These are phyloP conservation scores for Fusarium staphyleae DNA, from an alignment of 2,329 filamentous ascomycete species.

Conservation along the genomic window DNA sequence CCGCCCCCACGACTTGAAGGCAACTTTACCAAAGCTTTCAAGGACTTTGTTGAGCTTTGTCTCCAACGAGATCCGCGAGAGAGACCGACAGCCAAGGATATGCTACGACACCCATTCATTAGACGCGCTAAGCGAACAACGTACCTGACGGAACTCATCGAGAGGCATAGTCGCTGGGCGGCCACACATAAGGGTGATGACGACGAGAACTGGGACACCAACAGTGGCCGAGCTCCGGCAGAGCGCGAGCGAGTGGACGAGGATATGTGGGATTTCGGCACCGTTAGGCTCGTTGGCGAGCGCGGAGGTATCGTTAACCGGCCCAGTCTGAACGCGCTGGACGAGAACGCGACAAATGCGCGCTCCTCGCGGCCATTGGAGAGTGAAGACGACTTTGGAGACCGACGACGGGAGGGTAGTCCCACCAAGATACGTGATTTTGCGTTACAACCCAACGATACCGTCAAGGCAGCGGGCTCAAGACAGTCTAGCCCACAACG, in stretches of 20 bases:
- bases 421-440: slow-evolving; percentile 61
- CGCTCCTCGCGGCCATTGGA: slow-evolving; percentile 65
- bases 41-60: slow-evolving; percentile 84
- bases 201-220: slow-evolving; percentile 66
- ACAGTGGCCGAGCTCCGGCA: slow-evolving; percentile 58
- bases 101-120: slow-evolving; percentile 90
- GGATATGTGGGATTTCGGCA: slow-evolving; percentile 99
- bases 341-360: slow-evolving; percentile 81
- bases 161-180: slow-evolving; percentile 86
- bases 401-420: slow-evolving; percentile 58
- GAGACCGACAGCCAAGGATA: slow-evolving; percentile 82
- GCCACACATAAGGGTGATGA: slow-evolving; percentile 77
- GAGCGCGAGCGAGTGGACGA: slow-evolving; percentile 70
- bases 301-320: slow-evolving; percentile 63
- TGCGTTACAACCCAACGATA: slow-evolving; percentile 57
- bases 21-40: slow-evolving; percentile 82
- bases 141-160: slow-evolving; percentile 96
- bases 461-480: slow-evolving; percentile 61
- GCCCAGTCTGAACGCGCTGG: slow-evolving; percentile 73
- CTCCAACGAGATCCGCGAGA: slow-evolving; percentile 89
- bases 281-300: slow-evolving; percentile 80
- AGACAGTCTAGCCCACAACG: slow-evolving; percentile 67
- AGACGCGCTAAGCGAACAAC: slow-evolving; percentile 91
- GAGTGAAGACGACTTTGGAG: slow-evolving; percentile 58
- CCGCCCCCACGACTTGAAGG: slow-evolving; percentile 82